A percentile compares a stretch with the other conserved stretches of the same genome.
Conservation (phyloP, 2,329 filamentous ascomycete genomes). For the Macrophomina phaseolina region DNA sequence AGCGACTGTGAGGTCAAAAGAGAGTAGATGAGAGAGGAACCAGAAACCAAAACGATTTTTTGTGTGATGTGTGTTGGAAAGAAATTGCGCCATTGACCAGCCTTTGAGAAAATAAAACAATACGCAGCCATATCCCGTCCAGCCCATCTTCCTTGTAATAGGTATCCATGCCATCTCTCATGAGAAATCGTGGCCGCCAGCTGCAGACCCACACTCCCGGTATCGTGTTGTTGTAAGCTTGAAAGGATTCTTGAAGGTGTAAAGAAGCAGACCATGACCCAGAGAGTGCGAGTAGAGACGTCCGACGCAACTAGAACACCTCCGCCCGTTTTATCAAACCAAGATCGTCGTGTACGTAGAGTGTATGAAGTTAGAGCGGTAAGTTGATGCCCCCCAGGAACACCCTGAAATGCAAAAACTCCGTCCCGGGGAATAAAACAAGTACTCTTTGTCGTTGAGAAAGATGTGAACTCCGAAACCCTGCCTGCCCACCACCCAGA, state of each 20-base stretch:
- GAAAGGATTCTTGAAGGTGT: conserved; percentile 13
- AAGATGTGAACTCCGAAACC: conserved; percentile 25
- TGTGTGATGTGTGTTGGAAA: conserved; percentile 8
- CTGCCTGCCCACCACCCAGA: conserved; percentile 16
- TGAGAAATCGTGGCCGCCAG: conserved; percentile 22
- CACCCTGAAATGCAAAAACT: conserved; percentile 52
- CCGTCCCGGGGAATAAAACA: conserved; percentile 31
- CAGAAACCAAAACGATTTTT: conserved; percentile 13
- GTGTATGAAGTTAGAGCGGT: conserved; percentile 17
- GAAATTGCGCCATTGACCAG: conserved; percentile 8
- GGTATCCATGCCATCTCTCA: conserved; percentile 25
- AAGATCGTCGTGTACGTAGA: conserved; percentile 22
- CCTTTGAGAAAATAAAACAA: conserved; percentile 10
- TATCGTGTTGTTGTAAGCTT: conserved; percentile 12
- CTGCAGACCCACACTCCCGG: conserved; percentile 16
- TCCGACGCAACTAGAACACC: conserved; percentile 21
- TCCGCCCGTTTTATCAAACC: conserved; percentile 19
- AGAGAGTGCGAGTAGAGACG: conserved; percentile 20
- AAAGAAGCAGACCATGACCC: conserved; percentile 20
- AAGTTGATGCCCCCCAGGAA: conserved; percentile 37
- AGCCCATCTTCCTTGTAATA: conserved; percentile 15
- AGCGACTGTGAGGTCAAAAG: not conserved
- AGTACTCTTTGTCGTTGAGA: conserved; percentile 23
- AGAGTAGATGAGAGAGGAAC: conserved; percentile 10
- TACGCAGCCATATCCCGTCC: conserved; percentile 12